Percentiles rank a stretch among this genome's conserved stretches.
Evolutionary conservation across 768 basidiomycete species (phyloP).

Genomic region (Russula lepida): DNA sequence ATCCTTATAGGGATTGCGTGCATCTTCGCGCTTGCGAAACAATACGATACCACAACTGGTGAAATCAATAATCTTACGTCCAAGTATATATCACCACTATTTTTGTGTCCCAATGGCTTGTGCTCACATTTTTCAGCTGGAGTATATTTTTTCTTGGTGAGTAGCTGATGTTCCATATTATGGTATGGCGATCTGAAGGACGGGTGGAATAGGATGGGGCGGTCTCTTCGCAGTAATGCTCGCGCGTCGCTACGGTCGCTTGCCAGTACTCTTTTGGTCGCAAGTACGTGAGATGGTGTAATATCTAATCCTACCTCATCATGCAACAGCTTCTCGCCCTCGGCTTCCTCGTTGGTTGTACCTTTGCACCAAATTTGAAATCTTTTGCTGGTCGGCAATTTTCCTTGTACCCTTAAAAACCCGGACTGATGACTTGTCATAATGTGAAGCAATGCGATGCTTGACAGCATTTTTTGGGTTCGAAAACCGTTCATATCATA

Average conservation of each 20-base stretch:
- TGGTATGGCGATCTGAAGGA: background rate
- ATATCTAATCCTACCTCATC: background rate
- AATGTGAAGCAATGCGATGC: slow-evolving; percentile 44
- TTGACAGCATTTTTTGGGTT: slow-evolving; percentile 50
- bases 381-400: slow-evolving; percentile 45
- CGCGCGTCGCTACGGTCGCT: slow-evolving; percentile 53
- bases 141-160: slow-evolving; percentile 54
- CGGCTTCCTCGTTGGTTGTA: slow-evolving; percentile 50
- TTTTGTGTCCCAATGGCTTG: slow-evolving; percentile 21
- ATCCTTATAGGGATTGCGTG: slow-evolving; percentile 42
- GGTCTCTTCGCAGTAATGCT: slow-evolving; percentile 54
- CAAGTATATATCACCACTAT: slow-evolving; percentile 25
- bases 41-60: slow-evolving; percentile 46
- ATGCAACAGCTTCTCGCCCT: slow-evolving; percentile 41
- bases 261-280: slow-evolving; percentile 66
- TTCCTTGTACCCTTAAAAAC: slow-evolving; percentile 18
- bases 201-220: slow-evolving; percentile 40
- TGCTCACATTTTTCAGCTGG: slow-evolving; percentile 35
- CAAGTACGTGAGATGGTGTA: slow-evolving; percentile 34
- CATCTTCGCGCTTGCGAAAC: slow-evolving; percentile 50
- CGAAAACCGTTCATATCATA: slow-evolving; percentile 12
- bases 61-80: slow-evolving; percentile 58
- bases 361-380: slow-evolving; percentile 48
- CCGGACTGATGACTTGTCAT: background rate
- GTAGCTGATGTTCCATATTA: slow-evolving; percentile 17